Conservation (phyloP, 192 early-diverging fungal genomes). For the Backusella luteola region DNA sequence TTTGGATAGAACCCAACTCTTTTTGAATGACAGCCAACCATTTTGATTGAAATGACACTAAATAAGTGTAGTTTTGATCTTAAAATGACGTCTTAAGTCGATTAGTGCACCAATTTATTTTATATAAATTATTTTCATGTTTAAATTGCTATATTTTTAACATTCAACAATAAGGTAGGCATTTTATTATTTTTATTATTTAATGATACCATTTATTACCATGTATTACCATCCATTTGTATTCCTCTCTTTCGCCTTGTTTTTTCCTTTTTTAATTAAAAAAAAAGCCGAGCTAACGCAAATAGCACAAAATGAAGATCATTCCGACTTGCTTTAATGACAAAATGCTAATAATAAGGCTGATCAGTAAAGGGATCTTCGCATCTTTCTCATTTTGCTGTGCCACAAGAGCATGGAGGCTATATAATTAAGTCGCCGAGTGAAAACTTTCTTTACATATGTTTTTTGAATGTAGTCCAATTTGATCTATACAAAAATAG, state of each 20-base stretch:
- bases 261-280: background rate
- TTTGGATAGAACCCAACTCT: background rate
- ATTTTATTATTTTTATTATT: background rate
- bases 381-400: background rate
- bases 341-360: background rate
- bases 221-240: background rate
- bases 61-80: background rate
- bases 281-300: background rate
- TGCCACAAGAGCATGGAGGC: background rate
- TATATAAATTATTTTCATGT: background rate
- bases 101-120: background rate
- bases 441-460: background rate
- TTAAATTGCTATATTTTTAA: background rate
- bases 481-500: too few relatives aligned
- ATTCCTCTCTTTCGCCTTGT: background rate
- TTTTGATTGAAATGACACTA: background rate
- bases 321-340: background rate
- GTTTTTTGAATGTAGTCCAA: too few relatives aligned
- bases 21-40: background rate
- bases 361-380: background rate
- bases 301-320: background rate
- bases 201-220: background rate
- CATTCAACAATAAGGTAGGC: background rate
- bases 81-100: background rate
- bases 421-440: background rate